These are phyloP conservation scores for Pyrenula massariospora DNA, from an alignment of 495 filamentous ascomycete genomes.

Conservation along the genomic window DNA sequence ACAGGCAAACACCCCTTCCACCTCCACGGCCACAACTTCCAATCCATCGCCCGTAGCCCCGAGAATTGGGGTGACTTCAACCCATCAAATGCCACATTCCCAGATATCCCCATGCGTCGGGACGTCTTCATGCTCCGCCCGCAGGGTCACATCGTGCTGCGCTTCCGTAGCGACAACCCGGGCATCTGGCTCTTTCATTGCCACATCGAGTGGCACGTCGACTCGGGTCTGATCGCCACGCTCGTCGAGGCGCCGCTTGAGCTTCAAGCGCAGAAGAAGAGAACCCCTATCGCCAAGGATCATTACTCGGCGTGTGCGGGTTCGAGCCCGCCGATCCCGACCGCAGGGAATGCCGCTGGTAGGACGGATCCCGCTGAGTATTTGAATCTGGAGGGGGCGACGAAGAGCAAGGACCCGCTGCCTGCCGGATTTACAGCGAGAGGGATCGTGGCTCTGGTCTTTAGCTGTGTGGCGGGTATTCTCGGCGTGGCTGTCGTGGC, in stretches of 20 bases:
- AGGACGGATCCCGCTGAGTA: conserved; percentile 42
- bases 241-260: conserved; percentile 58
- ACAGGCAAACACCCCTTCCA: conserved; percentile 68
- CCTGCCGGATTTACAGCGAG: conserved; percentile 60
- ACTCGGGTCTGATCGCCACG: conserved; percentile 56
- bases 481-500: conserved; percentile 57
- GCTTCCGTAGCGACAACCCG: conserved; percentile 64
- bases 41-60: conserved; percentile 42
- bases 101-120: conserved; percentile 39
- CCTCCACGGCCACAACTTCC: conserved; percentile 72
- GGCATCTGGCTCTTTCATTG: conserved; percentile 77
- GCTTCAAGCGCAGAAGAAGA: conserved; percentile 35
- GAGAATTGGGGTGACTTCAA: conserved; percentile 35
- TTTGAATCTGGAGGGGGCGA: conserved; percentile 54
- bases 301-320: conserved; percentile 49
- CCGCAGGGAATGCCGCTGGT: conserved; percentile 63
- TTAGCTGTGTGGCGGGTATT: conserved; percentile 59
- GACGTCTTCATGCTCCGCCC: conserved; percentile 49
- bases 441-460: conserved; percentile 63
- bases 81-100: conserved; percentile 23
- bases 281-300: conserved; percentile 46
- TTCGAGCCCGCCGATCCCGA: conserved; percentile 22
- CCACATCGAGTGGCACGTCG: conserved; percentile 73
- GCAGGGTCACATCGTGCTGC: conserved; percentile 45
- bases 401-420: conserved; percentile 38